Evolutionary conservation across 192 early-diverging fungal genomes (phyloP), one percentile per base, ranked within the genome.

Genomic region (Entomortierella beljakovae): DNA sequence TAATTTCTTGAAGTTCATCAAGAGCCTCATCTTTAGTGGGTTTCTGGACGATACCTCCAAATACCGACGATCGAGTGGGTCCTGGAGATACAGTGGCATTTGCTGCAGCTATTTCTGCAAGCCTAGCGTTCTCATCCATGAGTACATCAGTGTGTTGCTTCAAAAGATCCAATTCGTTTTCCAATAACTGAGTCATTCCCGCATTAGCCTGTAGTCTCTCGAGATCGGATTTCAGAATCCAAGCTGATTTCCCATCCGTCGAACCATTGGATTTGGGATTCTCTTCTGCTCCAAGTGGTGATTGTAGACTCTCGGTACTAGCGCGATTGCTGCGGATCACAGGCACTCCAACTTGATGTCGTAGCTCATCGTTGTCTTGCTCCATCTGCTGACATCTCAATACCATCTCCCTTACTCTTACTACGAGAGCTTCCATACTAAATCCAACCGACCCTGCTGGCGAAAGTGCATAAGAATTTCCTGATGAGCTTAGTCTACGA

Each of bases 141-240:
- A 79, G 33, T 26, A 70, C 51, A 16, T 79, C 75, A 0, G 75
- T 79, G 50, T 72, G 68, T 15, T 82, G 72, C 58, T 82, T 72
- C 22, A 80, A 32, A 0, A 80, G 46, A n/a, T 80, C 77, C 7
- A 86, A 23, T 38, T 82, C 69, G 23, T 71, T 80, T 28, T 82
- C 82, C 2, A 86, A 57, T 29, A 81, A 32, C 10, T 58, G 57
- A 6, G 64, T 61, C 48, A 77, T 75, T 0, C 67, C 57, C 5
- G 77, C 71, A 48, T 53, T 80, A 0, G 71, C 73, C n/a, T 80
- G 64, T 0, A 82, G 61, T 5, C 62, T 60, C 3, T 81, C 64
- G 9, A 79, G 28, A n/a, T 82, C 85, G 3, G 83, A 43, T 10
- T 42, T 58, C 13, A 61, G 31, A 1, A 69, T 48, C 64, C 65